Evolutionary conservation across 768 basidiomycete genomes (phyloP), one percentile per base, ranked within the genome.

Genomic region (Lactarius tabidus): DNA sequence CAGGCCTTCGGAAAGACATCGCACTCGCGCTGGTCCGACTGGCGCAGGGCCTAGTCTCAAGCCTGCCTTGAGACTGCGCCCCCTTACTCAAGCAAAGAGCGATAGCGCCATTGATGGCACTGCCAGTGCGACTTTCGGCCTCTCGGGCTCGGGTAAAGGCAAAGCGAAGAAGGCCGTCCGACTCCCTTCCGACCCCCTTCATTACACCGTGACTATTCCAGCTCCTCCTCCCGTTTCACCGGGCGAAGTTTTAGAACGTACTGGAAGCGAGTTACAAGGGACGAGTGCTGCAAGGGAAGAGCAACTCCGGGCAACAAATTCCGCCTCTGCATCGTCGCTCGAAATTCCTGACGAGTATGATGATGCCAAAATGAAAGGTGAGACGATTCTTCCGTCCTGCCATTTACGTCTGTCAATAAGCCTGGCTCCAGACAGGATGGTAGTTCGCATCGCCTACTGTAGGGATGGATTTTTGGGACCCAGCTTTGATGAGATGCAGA

Each of bases 341-440:
- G 54, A 64, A 10, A 38, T n/a, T 20, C 57, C 59, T 1, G 57
- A 59, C 26, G 62, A 67, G 28, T 56, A 60, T 75, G 85, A 81
- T 18, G 84, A 88, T 39, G 78, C 88, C 12, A 74, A 90, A n/a
- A 80, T 94, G 77, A 79, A 89, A 82, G 94, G 93, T 93, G 69
- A 66, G 78, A 67, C 62, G 20, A n/a, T 33, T 9, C 20, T n/a
- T 54, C 26, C 33, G 53, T 20, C 28, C 52, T 43, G 14, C 12
- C 23, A 57, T 56, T 62, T 70, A 35, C 65, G 35, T 15, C 64
- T 63, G 74, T 66, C 45, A 67, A 41, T 57, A 67, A 23, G 56
- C 36, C 70, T 72, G 26, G 14, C 60, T 45, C 23, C 63, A 96
- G 95, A 96, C 76, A 83, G 95, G 66, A 95, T 97, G 93, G 81